Conservation (phyloP, 2,329 filamentous ascomycete genomes). For the Talaromyces atroroseus region DNA sequence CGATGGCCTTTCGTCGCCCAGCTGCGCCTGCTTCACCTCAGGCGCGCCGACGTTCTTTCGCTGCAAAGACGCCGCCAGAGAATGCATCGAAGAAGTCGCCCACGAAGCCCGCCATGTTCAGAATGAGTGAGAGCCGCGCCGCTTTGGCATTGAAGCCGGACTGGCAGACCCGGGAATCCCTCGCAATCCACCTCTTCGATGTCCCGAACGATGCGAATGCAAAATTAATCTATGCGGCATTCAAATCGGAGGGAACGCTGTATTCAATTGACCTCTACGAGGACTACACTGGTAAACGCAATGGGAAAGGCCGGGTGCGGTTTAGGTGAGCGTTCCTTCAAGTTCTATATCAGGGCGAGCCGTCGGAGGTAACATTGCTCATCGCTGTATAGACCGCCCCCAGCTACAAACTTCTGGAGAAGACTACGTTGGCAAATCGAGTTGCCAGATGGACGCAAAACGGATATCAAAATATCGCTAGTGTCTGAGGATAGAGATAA, state of each 20-base stretch:
- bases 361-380: neutral
- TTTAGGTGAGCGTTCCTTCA: conserved; percentile 42
- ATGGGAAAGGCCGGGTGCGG: conserved; percentile 44
- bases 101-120: neutral
- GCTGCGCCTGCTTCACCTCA: neutral
- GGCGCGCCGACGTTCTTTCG: neutral
- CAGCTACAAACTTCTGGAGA: conserved; percentile 48
- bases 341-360: neutral
- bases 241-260: conserved; percentile 51
- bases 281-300: conserved; percentile 33
- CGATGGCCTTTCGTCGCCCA: neutral
- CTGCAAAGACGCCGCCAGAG: neutral
- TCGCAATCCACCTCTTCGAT: conserved; percentile 31
- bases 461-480: conserved; percentile 18
- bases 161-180: conserved; percentile 38
- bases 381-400: conserved; percentile 43
- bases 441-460: conserved; percentile 20
- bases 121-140: neutral
- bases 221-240: conserved; percentile 45
- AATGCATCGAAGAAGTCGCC: neutral
- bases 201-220: conserved; percentile 34
- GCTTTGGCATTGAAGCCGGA: neutral
- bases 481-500: conserved; percentile 19
- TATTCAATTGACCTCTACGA: conserved; percentile 54
- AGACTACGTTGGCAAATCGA: conserved; percentile 23